A percentile compares a stretch with the other conserved stretches of the same genome.
These are phyloP conservation scores for Geopyxis carbonaria DNA, from an alignment of 495 filamentous ascomycete genomes.

Conservation along the genomic window DNA sequence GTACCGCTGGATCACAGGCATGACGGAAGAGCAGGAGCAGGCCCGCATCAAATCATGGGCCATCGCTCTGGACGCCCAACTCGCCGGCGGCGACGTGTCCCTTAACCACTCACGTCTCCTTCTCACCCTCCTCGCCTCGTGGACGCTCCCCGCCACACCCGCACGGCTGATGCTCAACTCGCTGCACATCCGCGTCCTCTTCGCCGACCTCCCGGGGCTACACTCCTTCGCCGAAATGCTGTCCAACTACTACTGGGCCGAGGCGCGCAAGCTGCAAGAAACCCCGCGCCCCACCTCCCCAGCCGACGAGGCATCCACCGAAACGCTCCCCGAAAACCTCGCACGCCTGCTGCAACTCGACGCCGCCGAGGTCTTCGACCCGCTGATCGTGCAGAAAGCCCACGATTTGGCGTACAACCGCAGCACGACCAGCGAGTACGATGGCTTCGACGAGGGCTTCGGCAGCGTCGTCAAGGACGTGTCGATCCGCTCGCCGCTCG, in stretches of 20 bases:
- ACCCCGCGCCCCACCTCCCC: conserved; percentile 27
- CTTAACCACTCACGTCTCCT: conserved; percentile 75
- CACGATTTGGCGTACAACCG: conserved; percentile 85
- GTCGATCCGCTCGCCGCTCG: conserved; percentile 71
- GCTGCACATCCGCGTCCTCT: conserved; percentile 70
- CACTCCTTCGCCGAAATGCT: conserved; percentile 47
- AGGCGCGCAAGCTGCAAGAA: conserved; percentile 49
- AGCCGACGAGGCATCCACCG: conserved; percentile 32
- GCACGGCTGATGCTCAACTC: conserved; percentile 80
- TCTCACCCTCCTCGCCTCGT: conserved; percentile 74
- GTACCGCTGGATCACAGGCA: conserved; percentile 61
- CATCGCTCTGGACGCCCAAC: conserved; percentile 85
- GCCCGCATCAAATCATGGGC: conserved; percentile 85
- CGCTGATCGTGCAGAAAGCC: conserved; percentile 63
- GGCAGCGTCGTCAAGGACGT: conserved; percentile 73
- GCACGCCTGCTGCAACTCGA: conserved; percentile 54
- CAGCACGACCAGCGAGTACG: conserved; percentile 46
- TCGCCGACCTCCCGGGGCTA: conserved; percentile 57
- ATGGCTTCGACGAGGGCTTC: conserved; percentile 49
- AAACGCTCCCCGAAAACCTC: conserved; percentile 61
- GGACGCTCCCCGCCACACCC: conserved; percentile 71
- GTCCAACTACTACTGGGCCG: conserved; percentile 62
- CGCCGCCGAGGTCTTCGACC: conserved; percentile 61
- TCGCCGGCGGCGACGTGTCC: conserved; percentile 82
- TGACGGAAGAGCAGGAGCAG: conserved; percentile 68